phyloP scores from a whole-genome alignment of 31 red algal species.

The Odonthalia washingtoniensis region DNA sequence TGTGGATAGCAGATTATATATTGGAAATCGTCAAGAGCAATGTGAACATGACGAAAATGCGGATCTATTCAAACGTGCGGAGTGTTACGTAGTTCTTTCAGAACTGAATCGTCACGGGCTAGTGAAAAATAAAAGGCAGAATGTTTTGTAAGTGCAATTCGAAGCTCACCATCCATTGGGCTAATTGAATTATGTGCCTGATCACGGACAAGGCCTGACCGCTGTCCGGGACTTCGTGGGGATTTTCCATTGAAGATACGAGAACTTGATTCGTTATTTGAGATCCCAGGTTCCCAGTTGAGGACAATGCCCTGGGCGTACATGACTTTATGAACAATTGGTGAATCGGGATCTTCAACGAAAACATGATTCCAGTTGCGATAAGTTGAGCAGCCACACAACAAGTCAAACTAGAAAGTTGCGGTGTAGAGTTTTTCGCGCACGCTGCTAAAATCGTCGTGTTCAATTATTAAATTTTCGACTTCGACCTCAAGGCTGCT shows the following conservation, averaged over 20 bases:
- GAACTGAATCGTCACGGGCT: conserved; percentile 49
- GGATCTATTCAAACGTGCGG: conserved; percentile 79
- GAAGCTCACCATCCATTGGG: conserved; percentile 76
- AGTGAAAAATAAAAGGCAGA: conserved; percentile 56
- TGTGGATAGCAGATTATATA: conserved; percentile 78
- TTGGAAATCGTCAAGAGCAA: conserved; percentile 85
- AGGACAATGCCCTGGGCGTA: conserved; percentile 71
- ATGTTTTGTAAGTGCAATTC: conserved; percentile 70
- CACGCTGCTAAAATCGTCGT: conserved; percentile 81
- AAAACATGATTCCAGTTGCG: conserved; percentile 73
- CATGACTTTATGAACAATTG: conserved; percentile 79
- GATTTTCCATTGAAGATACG: conserved; percentile 48
- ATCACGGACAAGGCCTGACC: conserved; percentile 62
- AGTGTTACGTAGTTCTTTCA: conserved; percentile 27
- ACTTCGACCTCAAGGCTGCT: conserved; percentile 92
- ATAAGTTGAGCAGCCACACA: conserved; percentile 79
- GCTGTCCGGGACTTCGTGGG: conserved; percentile 27
- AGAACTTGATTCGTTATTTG: conserved; percentile 51
- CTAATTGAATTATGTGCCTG: conserved; percentile 59
- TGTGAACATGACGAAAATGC: conserved; percentile 76
- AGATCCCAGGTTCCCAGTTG: conserved; percentile 73
- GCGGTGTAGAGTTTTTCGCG: conserved; percentile 76
- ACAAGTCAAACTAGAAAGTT: conserved; percentile 68
- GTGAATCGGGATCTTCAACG: conserved; percentile 73
- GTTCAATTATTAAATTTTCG: conserved; percentile 86